A percentile compares a stretch with the other conserved stretches of the same genome.
Conservation (phyloP, 2,329 filamentous ascomycete genomes). For the Xylariaceae sp. region DNA sequence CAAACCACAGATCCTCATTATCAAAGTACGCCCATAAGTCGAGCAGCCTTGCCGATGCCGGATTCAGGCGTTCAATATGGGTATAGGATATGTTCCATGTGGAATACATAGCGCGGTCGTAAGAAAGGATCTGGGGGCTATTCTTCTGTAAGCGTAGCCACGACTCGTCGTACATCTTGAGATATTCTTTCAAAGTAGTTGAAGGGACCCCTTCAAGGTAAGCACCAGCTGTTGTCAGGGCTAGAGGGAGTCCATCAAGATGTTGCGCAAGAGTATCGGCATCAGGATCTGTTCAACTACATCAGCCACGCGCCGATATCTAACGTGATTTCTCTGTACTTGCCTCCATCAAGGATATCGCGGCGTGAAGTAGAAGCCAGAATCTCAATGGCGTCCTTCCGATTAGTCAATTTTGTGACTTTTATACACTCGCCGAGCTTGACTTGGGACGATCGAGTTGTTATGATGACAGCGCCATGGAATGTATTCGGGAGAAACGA, state of each 20-base stretch:
- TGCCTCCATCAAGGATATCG: conserved; percentile 8
- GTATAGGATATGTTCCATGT: conserved; percentile 12
- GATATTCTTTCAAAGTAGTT: conserved; percentile 5
- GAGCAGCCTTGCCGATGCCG: conserved; percentile 3
- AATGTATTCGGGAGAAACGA: conserved; percentile 32
- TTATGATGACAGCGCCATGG: conserved; percentile 42
- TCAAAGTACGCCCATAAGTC: conserved; percentile 14
- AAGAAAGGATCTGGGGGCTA: conserved; percentile 6
- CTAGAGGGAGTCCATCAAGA: conserved; percentile 11
- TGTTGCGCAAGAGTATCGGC: conserved; percentile 1
- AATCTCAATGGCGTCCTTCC: conserved; percentile 33
- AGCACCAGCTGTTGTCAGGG: conserved; percentile 11
- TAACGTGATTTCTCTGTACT: background rate
- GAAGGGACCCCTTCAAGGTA: conserved; percentile 9
- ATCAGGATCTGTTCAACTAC: background rate
- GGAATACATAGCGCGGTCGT: conserved; percentile 9
- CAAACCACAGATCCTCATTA: conserved; percentile 8
- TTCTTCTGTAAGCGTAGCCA: conserved; percentile 4
- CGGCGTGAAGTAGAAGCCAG: conserved; percentile 30
- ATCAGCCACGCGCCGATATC: no score
- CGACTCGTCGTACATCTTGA: conserved; percentile 7
- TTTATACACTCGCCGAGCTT: conserved; percentile 33
- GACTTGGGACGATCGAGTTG: conserved; percentile 35
- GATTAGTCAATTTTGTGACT: conserved; percentile 33
- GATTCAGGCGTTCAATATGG: conserved; percentile 2